Evolutionary conservation across 352 stramenopile genomes (phyloP), one percentile per base, ranked within the genome.

Genomic region (Globisporangium sylvaticum): DNA sequence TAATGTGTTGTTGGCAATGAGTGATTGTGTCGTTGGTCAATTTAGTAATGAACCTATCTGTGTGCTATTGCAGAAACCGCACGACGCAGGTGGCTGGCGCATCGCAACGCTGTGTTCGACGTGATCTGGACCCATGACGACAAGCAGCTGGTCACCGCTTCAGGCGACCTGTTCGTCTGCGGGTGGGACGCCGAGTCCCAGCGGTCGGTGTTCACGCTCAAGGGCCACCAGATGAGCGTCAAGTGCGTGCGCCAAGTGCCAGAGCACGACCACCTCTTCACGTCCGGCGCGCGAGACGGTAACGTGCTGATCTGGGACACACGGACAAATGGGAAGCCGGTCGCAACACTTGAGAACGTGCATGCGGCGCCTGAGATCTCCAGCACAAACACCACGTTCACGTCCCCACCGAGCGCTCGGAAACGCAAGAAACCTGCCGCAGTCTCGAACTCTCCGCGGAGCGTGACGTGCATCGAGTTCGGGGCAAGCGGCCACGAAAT

Each of bases 401-500:
- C 68, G 20, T 78, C 80, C 1, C 72, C 80, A 4, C 56, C 65
- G 34, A 73, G 77, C 66, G 44, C 71, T 65, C 68, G 71, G 59
- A 74, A 74, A 65, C 69, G 70, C 18, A 67, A 67, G 37, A 74
- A 69, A 34, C 60, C 61, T 1, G 50, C 56, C 0, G 42, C 37
- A 2, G 62, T 65, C 1, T 57, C 60, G 24, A 58, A 62, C 34
- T 74, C 77, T 4, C 79, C 79, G 50, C 72, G 79, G 3, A 92
- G 84, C 67, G 84, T 91, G 29, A 92, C 84, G 34, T 89, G 84
- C 53, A 67, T 92, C n/a, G 82, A 89, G 55, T 92, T 91, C 71
- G 65, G 70, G 18, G 64, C 62, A 12, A 66, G 66, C 29, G 77
- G 71, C 3, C 63, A 77, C 0, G 76, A 91, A 48, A 57, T 92